Evolutionary conservation across 2,329 filamentous ascomycete species (phyloP), one percentile per base, ranked within the genome.

Genomic region (Alternaria angustiovoidea): DNA sequence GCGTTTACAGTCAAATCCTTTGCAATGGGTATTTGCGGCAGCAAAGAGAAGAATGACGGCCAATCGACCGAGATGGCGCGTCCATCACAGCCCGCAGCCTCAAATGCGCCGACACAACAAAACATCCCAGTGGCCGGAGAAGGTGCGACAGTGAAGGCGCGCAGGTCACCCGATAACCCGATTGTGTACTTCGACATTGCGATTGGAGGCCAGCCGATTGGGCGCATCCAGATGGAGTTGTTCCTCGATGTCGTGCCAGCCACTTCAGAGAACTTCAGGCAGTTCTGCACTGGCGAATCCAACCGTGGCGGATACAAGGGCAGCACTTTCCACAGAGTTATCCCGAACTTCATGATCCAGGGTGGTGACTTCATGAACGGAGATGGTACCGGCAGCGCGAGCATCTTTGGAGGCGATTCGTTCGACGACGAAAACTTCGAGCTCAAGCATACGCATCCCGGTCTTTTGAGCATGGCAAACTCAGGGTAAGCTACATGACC

Each of bases 341-440:
- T 99, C 69, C 88, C 91, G 58, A 97, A 97, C 74, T 98, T 98
- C 81, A 98, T 98, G 95, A 96, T 98, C 60, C 93, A 93, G 75
- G 87, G 87, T 24, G 93, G 93, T 51, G 93, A 96, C 74, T 92
- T 93, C 0, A 80, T 94, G 1, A 53, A 51, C 4, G 93, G 93
- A 3, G 92, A 96, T 72, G 93, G 93, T 3, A 96, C 93, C 0
- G 93, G 93, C 41, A 93, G 93, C 38, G 92, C 95, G 77, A 93
- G 90, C 67, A 96, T 96, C 72, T 96, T 93, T 92, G 92, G 92
- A 11, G 88, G 84, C 44, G 91, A 94, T 68, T 64, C 59, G 5
- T 96, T 96, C 70, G 92, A 91, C 73, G 94, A 98, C 75, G 95
- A 99, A 78, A 97, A 98, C 70, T 94, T 92, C 1, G 91, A 88